Percentiles rank a stretch among this genome's conserved stretches.
phyloP scores from a whole-genome alignment of 768 basidiomycete genomes.

The Leucosporidium scottii region DNA sequence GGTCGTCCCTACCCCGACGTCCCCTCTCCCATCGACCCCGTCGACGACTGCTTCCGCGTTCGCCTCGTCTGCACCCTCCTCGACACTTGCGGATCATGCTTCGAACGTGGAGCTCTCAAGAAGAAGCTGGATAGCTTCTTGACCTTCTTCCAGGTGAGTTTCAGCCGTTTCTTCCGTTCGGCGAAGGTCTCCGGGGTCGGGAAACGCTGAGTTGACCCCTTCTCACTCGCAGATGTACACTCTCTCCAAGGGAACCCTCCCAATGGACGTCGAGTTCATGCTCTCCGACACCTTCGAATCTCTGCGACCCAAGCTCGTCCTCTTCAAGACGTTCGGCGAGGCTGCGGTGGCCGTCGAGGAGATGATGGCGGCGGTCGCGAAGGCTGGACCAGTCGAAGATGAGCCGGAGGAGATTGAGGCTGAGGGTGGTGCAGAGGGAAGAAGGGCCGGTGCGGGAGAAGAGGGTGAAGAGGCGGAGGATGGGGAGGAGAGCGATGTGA shows the following conservation, averaged over 20 bases:
- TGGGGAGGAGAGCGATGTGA: conserved; percentile 23
- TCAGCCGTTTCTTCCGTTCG: conserved; percentile 4
- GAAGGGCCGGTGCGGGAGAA: background rate
- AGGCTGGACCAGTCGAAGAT: conserved; percentile 16
- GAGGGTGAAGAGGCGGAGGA: conserved; percentile 29
- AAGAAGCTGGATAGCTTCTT: conserved; percentile 90
- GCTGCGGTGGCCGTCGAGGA: conserved; percentile 85
- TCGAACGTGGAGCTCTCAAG: conserved; percentile 85
- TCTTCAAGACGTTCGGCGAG: conserved; percentile 70
- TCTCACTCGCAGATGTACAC: conserved; percentile 57
- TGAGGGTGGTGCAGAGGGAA: conserved; percentile 8
- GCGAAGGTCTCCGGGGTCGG: background rate
- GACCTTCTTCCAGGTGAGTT: conserved; percentile 76
- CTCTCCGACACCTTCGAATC: conserved; percentile 89
- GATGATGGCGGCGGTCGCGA: conserved; percentile 55
- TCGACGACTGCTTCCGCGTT: conserved; percentile 92
- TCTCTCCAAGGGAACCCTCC: conserved; percentile 71
- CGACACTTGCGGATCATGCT: conserved; percentile 96
- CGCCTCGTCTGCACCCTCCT: conserved; percentile 84
- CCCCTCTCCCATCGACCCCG: conserved; percentile 70
- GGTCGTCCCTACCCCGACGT: conserved; percentile 77
- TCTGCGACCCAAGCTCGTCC: conserved; percentile 69
- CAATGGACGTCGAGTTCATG: conserved; percentile 99
- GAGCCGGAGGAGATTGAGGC: conserved; percentile 31
- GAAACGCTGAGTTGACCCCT: background rate